A percentile compares a stretch with the other conserved stretches of the same genome.
Evolutionary conservation across 805 yeast genomes (phyloP).

Genomic region (Metschnikowia similis): DNA sequence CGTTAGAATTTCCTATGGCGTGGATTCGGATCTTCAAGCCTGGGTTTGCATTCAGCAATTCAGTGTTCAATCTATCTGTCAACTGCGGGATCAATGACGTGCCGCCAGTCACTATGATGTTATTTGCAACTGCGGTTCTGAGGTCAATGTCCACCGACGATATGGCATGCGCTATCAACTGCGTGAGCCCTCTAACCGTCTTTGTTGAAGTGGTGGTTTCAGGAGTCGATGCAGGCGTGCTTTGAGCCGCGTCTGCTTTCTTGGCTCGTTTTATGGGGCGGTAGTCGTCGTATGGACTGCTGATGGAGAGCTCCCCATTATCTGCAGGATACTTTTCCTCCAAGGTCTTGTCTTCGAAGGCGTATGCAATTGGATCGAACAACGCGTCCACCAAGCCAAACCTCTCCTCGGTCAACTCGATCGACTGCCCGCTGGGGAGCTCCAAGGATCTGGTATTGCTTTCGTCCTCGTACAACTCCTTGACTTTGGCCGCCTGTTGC

Average conservation of each 20-base stretch:
- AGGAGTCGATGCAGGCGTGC: constrained; percentile 22
- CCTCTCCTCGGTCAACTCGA: constrained; percentile 59
- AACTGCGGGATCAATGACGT: constrained; percentile 76
- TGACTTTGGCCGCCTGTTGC: constrained; percentile 19
- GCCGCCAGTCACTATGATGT: constrained; percentile 84
- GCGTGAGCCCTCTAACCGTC: constrained; percentile 49
- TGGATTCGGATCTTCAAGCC: constrained; percentile 82
- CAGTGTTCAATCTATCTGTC: constrained; percentile 70
- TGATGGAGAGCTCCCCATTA: constrained; percentile 51
- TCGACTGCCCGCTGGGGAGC: constrained; percentile 68
- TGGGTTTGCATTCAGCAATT: constrained; percentile 66
- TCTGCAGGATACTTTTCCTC: constrained; percentile 31
- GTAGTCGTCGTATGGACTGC: constrained; percentile 54
- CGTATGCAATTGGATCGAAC: constrained; percentile 55
- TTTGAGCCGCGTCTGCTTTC: constrained; percentile 36
- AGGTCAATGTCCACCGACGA: constrained; percentile 72
- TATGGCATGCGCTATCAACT: constrained; percentile 52
- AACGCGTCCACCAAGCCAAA: constrained; percentile 66
- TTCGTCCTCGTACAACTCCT: constrained; percentile 26
- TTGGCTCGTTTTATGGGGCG: constrained; percentile 66
- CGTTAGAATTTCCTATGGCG: constrained; percentile 72
- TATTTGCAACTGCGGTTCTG: constrained; percentile 82
- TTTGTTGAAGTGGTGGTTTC: constrained; percentile 13
- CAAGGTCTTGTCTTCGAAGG: constrained; percentile 22
- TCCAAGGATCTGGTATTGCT: constrained; percentile 52